A percentile compares a stretch with the other conserved stretches of the same genome.
These are phyloP conservation scores for Isabelozyma pseudorhagii DNA, from an alignment of 805 yeast species.

Conservation along the genomic window DNA sequence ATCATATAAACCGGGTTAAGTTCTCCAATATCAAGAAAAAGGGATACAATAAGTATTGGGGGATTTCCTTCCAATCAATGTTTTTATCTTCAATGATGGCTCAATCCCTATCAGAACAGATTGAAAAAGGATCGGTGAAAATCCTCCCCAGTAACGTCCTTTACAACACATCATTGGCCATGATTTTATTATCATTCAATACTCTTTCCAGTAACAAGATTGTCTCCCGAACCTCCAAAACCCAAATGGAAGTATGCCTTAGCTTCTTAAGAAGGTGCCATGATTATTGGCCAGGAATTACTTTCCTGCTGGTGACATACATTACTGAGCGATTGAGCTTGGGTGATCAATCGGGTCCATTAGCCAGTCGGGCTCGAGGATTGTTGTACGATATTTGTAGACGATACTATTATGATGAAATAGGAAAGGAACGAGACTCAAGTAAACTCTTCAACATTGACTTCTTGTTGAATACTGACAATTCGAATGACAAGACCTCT, in stretches of 20 bases:
- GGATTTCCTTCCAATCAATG: slow-evolving; percentile 6
- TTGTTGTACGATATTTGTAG: slow-evolving; percentile 1
- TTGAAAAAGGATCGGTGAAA: background rate
- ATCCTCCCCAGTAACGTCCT: slow-evolving; percentile 5
- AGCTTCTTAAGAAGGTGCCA: slow-evolving; percentile 2
- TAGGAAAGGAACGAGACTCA: background rate
- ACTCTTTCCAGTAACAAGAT: slow-evolving; percentile 5
- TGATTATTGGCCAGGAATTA: slow-evolving; percentile 9
- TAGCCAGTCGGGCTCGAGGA: slow-evolving; percentile 1
- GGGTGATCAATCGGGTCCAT: background rate
- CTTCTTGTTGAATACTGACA: slow-evolving; percentile 6
- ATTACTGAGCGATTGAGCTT: slow-evolving; percentile 3
- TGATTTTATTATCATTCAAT: slow-evolving; percentile 7
- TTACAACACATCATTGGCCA: slow-evolving; percentile 4
- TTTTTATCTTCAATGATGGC: slow-evolving; percentile 1
- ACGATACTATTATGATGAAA: background rate
- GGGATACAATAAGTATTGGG: slow-evolving; percentile 4
- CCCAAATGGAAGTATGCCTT: slow-evolving; percentile 5
- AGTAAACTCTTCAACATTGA: slow-evolving; percentile 7
- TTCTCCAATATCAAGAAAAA: slow-evolving; percentile 2
- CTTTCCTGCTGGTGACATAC: slow-evolving; percentile 4
- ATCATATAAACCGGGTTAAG: slow-evolving; percentile 7
- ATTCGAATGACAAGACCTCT: background rate
- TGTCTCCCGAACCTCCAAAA: slow-evolving; percentile 6
- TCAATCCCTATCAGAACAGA: background rate